Evolutionary conservation across 208 protist genomes (phyloP).

Genomic region (Wallacemonas sp.): DNA sequence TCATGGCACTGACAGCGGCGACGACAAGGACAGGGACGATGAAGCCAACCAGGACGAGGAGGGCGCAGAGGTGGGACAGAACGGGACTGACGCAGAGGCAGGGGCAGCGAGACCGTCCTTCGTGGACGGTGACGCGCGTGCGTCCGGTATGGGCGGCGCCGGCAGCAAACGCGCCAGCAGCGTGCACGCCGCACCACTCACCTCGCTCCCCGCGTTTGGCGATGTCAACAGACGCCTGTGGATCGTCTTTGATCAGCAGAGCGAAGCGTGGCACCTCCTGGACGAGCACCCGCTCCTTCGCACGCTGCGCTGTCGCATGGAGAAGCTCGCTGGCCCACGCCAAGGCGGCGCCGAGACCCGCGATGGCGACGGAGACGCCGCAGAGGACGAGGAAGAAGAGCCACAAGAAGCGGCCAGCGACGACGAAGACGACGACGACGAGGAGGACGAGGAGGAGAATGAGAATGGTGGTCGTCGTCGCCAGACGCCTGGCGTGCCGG

Average conservation of each 20-base stretch:
- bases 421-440: constrained; percentile 9
- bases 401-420: constrained; percentile 3
- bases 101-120: no score
- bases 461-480: constrained; percentile 24
- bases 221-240: constrained; percentile 31
- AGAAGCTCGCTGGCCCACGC: constrained; percentile 11
- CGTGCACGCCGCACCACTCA: not conserved
- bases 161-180: not conserved
- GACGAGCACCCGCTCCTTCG: constrained; percentile 49
- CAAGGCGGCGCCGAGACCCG: not conserved
- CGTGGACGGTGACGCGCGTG: not conserved
- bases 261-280: constrained; percentile 57
- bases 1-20: not conserved
- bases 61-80: not conserved
- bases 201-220: constrained; percentile 22
- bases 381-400: constrained; percentile 21
- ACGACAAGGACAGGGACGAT: constrained; percentile 5
- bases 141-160: not conserved
- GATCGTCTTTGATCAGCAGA: constrained; percentile 33
- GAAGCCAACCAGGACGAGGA: constrained; percentile 4
- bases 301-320: constrained; percentile 23
- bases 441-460: constrained; percentile 17
- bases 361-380: constrained; percentile 2
- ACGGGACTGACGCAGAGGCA: not conserved
- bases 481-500: not conserved